Base-by-base conservation (phyloP, 1,284 basidiomycete species). In the Leccinum pachyderme region DNA sequence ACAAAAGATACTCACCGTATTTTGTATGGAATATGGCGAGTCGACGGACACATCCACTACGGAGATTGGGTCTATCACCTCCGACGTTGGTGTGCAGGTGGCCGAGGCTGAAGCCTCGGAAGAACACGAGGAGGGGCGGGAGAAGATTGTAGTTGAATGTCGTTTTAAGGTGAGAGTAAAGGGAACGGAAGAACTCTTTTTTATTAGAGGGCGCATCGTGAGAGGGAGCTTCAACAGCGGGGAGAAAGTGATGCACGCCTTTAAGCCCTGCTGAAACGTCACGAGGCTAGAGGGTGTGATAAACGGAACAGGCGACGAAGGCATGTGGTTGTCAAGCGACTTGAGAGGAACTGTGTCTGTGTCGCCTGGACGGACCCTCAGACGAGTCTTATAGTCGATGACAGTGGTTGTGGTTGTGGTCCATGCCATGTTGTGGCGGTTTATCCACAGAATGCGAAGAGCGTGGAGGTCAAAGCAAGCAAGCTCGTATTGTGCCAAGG, bases 181-280 rank as follows among this genome's bases (percentile, higher is more conserved):
- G 18, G 59, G 61, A 47, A 35, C 46, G 51, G 65, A 68, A 29
- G 62, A 24, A 60, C 67, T 68, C 64, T 68, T 70, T 47, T 65
- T 66, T 51, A 63, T 55, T 41, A 69, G 50, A 8, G 65, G 66
- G 22, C 62, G 66, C 65, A 66, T 66, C 4, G 45, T 63, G 49
- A 68, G 66, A 49, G 66, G 50, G 49, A 68, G 41, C 55, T 68
- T 66, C 46, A 66, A n/a, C 4, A 66, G 58, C 3, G 59, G 55
- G 7, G 58, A 70, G 41, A 60, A 63, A 25, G 9, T 56, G 49
- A 66, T 68, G 67, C 51, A 56, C 32, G 65, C 54, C 64, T 66
- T 66, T 68, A 66, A 70, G 62, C 63, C 64, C 54, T 61, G 66
- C 35, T 58, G 66, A 13, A 66, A 52, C 5, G 62, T 56, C 66